These are phyloP conservation scores for Xylariaceae sp. DNA, from an alignment of 2,329 filamentous ascomycete genomes.

Conservation along the genomic window DNA sequence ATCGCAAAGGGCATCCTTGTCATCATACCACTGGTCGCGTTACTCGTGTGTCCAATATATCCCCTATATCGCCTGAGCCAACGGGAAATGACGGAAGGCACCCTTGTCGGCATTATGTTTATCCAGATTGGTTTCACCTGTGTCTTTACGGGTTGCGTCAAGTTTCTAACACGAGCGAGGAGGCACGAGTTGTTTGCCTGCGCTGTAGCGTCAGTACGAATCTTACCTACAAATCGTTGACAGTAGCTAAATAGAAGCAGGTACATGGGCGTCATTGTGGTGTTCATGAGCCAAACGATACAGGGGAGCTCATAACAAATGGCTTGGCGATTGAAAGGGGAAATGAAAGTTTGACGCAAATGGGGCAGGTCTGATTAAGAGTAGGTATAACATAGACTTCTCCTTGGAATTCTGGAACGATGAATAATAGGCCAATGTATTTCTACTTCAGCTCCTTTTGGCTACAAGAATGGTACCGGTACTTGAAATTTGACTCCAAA, in stretches of 20 bases:
- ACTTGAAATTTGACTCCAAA: no score
- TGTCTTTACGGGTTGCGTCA: conserved; percentile 11
- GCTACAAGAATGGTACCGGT: no score
- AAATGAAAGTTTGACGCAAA: no score
- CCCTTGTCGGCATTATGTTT: conserved; percentile 14
- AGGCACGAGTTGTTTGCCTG: conserved; percentile 20
- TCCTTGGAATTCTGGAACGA: no score
- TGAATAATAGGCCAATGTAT: no score
- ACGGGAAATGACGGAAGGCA: conserved; percentile 6
- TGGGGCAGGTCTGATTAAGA: no score
- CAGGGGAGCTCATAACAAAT: no score
- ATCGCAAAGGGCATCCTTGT: not conserved
- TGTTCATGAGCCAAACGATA: no score
- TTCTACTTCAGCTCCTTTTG: no score
- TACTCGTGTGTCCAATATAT: conserved; percentile 14
- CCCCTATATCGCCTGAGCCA: conserved; percentile 16
- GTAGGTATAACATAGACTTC: no score
- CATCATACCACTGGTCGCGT: not conserved
- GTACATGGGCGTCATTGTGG: not conserved
- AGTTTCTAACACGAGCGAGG: conserved; percentile 8
- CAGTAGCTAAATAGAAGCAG: not conserved
- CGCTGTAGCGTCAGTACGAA: conserved; percentile 14
- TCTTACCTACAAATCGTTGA: not conserved
- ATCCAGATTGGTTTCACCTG: conserved; percentile 13
- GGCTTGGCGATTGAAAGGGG: no score